Evolutionary conservation across 2,329 filamentous ascomycete species (phyloP).

Genomic region (Drechslerella dactyloides): DNA sequence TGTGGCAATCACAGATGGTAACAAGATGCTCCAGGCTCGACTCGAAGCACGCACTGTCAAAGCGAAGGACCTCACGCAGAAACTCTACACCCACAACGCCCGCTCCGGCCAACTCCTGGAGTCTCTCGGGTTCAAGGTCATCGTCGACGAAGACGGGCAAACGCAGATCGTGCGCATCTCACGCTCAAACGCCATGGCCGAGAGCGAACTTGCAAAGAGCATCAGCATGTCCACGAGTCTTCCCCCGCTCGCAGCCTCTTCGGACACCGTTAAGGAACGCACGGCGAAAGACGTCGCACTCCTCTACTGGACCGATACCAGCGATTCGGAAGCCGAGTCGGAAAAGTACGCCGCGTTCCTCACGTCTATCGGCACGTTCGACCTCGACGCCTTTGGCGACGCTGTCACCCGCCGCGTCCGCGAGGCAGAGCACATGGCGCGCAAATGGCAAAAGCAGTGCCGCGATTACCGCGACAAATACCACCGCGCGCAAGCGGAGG

Average conservation of each 20-base stretch:
- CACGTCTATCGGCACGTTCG: conserved; percentile 75
- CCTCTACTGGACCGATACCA: conserved; percentile 80
- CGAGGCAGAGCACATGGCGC: conserved; percentile 88
- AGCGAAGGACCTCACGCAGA: conserved; percentile 82
- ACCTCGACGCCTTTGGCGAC: conserved; percentile 82
- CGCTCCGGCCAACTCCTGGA: conserved; percentile 83
- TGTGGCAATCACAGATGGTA: conserved; percentile 62
- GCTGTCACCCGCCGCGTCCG: conserved; percentile 86
- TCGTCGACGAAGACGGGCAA: conserved; percentile 65
- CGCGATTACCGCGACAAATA: conserved; percentile 86
- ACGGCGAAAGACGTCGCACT: conserved; percentile 68
- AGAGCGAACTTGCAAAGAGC: conserved; percentile 64
- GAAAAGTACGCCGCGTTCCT: conserved; percentile 78
- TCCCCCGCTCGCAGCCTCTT: conserved; percentile 43
- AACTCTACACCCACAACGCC: conserved; percentile 82
- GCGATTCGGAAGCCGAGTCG: conserved; percentile 70
- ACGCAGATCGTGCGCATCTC: conserved; percentile 55
- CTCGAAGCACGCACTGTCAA: conserved; percentile 74
- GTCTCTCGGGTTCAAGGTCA: conserved; percentile 81
- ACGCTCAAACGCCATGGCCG: conserved; percentile 52
- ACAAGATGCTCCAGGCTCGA: conserved; percentile 64
- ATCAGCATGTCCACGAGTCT: conserved; percentile 59
- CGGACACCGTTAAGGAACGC: conserved; percentile 41
- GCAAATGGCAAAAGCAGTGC: conserved; percentile 90
- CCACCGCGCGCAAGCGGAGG: conserved; percentile 78